phyloP scores from a whole-genome alignment of 1,284 basidiomycete genomes.

The Ganoderma lucidum region DNA sequence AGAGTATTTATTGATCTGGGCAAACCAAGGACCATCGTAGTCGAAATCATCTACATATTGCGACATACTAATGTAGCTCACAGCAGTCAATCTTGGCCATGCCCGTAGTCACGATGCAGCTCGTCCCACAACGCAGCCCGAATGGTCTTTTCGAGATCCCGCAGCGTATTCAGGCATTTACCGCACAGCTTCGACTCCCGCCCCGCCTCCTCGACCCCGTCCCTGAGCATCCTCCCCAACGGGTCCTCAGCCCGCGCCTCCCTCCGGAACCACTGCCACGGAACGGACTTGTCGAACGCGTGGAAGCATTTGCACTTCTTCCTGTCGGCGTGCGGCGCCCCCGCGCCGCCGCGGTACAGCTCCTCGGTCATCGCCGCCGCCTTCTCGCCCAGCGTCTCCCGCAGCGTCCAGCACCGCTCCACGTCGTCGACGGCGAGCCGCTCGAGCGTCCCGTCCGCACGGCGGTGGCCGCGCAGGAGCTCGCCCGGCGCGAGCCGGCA shows the following conservation, averaged over 20 bases:
- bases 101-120: background rate
- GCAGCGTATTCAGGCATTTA: background rate
- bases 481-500: background rate
- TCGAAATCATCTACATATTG: no score
- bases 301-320: background rate
- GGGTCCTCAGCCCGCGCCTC: background rate
- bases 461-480: constrained; percentile 7
- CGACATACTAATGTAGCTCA: no score
- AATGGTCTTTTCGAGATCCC: background rate
- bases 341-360: background rate
- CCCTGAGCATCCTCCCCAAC: background rate
- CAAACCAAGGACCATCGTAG: no score
- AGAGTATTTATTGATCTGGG: no score
- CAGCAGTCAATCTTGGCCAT: no score
- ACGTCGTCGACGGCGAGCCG: constrained; percentile 10
- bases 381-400: background rate
- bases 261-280: background rate
- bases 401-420: constrained; percentile 5
- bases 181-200: background rate
- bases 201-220: background rate
- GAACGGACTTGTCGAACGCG: background rate
- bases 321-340: background rate
- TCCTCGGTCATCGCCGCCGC: background rate
- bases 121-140: background rate
- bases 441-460: constrained; percentile 9